Percentiles rank a stretch among this genome's conserved stretches.
phyloP scores from a whole-genome alignment of 2,329 filamentous ascomycete genomes.

The Ceratocystis variospora region DNA sequence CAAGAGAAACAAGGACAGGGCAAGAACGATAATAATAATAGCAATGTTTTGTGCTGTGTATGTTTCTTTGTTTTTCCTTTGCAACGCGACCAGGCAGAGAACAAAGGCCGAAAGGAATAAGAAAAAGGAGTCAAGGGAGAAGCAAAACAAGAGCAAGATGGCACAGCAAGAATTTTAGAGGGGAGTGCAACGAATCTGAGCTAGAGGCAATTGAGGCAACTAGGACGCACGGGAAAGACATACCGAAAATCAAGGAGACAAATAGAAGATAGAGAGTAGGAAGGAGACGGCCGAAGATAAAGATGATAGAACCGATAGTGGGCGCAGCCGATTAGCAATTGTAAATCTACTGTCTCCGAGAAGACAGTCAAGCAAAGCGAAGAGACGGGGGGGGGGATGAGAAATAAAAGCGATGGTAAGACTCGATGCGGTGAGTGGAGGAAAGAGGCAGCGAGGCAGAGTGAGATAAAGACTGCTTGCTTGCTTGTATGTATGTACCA shows the following conservation, averaged over 20 bases:
- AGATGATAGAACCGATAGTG: too few species aligned
- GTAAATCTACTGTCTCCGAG: neutral
- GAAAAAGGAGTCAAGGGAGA: conserved; percentile 5
- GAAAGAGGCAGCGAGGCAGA: neutral
- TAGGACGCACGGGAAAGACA: neutral
- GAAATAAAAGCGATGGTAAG: neutral
- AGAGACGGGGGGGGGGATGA: neutral
- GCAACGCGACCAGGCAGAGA: neutral
- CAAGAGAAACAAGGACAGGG: neutral
- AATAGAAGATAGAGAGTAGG: neutral
- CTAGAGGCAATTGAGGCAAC: neutral
- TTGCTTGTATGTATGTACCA: neutral
- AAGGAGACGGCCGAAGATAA: neutral
- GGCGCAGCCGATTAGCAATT: neutral
- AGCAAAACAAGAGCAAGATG: neutral
- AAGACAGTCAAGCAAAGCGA: neutral
- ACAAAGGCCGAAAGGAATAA: neutral
- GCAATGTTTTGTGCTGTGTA: neutral
- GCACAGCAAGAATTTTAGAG: conserved; percentile 2
- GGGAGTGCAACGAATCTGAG: neutral
- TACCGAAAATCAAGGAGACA: neutral
- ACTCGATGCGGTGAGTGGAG: too few species aligned
- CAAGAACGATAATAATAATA: neutral
- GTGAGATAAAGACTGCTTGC: neutral
- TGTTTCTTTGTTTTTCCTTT: neutral